Evolutionary conservation across 371 early-diverging fungal species (phyloP), one percentile per base, ranked within the genome.

Genomic region (Dinochytrium kinnereticum): DNA sequence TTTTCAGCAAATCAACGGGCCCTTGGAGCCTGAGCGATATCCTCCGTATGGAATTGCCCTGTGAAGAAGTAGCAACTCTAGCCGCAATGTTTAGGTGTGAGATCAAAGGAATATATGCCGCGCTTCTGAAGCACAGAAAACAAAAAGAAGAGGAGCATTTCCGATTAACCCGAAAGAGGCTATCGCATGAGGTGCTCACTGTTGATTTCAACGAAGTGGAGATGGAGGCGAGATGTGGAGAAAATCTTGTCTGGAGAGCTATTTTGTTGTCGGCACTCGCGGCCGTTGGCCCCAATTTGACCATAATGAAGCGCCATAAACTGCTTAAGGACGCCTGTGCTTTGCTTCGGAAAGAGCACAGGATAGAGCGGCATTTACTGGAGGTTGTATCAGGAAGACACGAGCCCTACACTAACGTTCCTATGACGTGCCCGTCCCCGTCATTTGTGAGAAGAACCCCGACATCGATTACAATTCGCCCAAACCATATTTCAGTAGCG

Each of bases 361-460:
- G 28, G n/a, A 67, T 57, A 0, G 81, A 81, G 68, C 49, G 70
- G 53, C 26, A 39, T 40, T 57, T 73, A 1, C 64, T 79, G 1
- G 31, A 51, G 26, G 69, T 67, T 1, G 38, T 61, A 10, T 21
- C 39, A 13, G 53, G 53, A 44, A 21, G 49, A 65, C 21, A 26
- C 13, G 34, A 2, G 1, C 70, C 49, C 31, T 28, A 33, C 28
- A 38, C 44, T 2, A 0, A 38, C 1, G 30, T 24, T 1, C 44
- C 70, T 1, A 75, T 70, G 77, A 69, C 24, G 19, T 77, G 76
- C 59, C 81, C 81, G 50, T 31, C 72, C 7, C 83, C 81, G 13
- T 61, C 74, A 1, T 69, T 83, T 51, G 64, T 79, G 13, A 64
- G 79, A 2, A 69, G 83, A 21, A 77, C 83, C 17, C 78, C 81